These are phyloP conservation scores for Scleroderma bovista DNA, from an alignment of 768 basidiomycete genomes.

Conservation along the genomic window DNA sequence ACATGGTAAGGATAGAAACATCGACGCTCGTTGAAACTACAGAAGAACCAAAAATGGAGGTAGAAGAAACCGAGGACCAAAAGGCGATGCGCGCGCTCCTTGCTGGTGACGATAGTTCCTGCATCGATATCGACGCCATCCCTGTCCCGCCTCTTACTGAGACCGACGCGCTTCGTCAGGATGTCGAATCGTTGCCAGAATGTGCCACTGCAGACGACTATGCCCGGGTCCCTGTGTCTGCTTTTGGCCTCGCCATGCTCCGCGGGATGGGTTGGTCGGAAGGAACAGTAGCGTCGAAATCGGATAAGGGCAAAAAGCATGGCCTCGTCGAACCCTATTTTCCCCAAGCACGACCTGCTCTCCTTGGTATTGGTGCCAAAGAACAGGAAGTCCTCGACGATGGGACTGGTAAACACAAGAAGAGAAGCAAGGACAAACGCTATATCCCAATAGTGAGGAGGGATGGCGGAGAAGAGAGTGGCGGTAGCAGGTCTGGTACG, in stretches of 20 bases:
- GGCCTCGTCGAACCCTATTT: slow-evolving; percentile 74
- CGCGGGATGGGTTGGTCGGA: slow-evolving; percentile 98
- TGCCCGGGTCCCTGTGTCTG: slow-evolving; percentile 82
- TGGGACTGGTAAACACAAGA: slow-evolving; percentile 52
- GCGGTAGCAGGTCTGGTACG: slow-evolving; percentile 31
- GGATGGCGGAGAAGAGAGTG: slow-evolving; percentile 39
- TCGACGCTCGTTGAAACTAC: neutral
- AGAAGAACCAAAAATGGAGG: slow-evolving; percentile 19
- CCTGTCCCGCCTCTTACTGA: slow-evolving; percentile 58
- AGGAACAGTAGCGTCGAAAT: slow-evolving; percentile 61
- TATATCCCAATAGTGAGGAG: slow-evolving; percentile 81
- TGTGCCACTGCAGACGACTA: slow-evolving; percentile 80
- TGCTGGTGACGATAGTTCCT: slow-evolving; percentile 38
- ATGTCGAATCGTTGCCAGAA: slow-evolving; percentile 76
- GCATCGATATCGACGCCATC: slow-evolving; percentile 55
- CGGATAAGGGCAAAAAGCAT: slow-evolving; percentile 44
- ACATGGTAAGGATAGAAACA: neutral
- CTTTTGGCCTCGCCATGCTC: slow-evolving; percentile 89
- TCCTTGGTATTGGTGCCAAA: slow-evolving; percentile 93
- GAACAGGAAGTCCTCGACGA: slow-evolving; percentile 71
- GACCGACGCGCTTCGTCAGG: slow-evolving; percentile 78
- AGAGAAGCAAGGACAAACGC: slow-evolving; percentile 52
- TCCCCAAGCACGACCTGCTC: slow-evolving; percentile 74
- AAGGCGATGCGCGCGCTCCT: slow-evolving; percentile 76
- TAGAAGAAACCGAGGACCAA: slow-evolving; percentile 69